Evolutionary conservation across 768 basidiomycete genomes (phyloP).

Genomic region (Rossbeevera mucosa): DNA sequence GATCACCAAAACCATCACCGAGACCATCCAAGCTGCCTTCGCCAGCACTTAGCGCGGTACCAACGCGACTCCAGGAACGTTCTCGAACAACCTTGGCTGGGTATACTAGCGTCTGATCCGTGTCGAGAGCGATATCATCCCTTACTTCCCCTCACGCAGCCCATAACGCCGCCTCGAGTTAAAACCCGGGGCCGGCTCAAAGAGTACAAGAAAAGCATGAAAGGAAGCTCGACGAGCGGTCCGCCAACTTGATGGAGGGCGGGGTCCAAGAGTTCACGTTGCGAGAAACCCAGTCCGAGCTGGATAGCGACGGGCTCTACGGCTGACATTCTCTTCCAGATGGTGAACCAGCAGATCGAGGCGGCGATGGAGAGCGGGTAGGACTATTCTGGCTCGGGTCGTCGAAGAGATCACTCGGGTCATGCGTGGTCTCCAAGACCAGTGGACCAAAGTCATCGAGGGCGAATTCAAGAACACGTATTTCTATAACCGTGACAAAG

Average conservation of each 20-base stretch:
- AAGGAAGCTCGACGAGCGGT: conserved; percentile 98
- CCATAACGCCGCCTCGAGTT: conserved; percentile 61
- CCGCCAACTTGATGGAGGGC: conserved; percentile 86
- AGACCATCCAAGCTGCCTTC: conserved; percentile 71
- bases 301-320: conserved; percentile 85
- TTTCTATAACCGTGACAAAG: no score
- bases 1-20: conserved; percentile 72
- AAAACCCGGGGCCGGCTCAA: conserved; percentile 95
- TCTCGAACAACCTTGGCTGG: conserved; percentile 80
- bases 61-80: conserved; percentile 62
- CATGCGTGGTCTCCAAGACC: conserved; percentile 83
- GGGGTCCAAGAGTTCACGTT: conserved; percentile 81
- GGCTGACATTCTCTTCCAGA: conserved; percentile 96
- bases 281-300: conserved; percentile 81
- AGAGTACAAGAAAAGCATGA: conserved; percentile 93
- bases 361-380: conserved; percentile 94
- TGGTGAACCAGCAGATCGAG: conserved; percentile 97
- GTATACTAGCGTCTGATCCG: conserved; percentile 92
- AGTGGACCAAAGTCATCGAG: conserved; percentile 86
- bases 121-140: conserved; percentile 85
- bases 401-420: conserved; percentile 84
- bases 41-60: conserved; percentile 59
- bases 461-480: conserved; percentile 85
- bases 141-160: conserved; percentile 85
- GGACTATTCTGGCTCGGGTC: conserved; percentile 88